Base-by-base conservation (phyloP, 2,329 filamentous ascomycete species). In the Didymella pomorum region DNA sequence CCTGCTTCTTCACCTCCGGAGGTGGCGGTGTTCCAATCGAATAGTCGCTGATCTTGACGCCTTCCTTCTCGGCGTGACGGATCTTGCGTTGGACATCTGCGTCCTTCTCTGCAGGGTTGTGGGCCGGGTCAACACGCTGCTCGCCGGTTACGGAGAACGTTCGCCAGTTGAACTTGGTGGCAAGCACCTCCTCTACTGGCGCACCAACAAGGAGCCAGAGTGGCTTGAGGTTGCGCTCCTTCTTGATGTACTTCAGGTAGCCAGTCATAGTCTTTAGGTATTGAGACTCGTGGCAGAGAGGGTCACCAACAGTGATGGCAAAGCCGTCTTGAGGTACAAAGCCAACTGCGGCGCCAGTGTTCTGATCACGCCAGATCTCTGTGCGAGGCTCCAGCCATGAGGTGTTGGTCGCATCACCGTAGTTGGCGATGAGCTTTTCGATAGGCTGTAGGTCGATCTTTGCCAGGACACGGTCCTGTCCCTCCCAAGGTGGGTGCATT, bases 381-480 rank as follows among this genome's bases (percentile, higher is more conserved):
- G 93, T 97, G 7, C 92, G 88, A 7, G 93, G 90, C 74, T 97
- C 93, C 8, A 95, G 85, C 92, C 93, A 97, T 0, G 92, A 95
- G 0, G 93, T 97, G 71, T 96, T 96, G 47, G 92, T 93, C 2
- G 93, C 92, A 76, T 97, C 93, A 62, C 93, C 93, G 68, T 97
- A 97, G 77, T 97, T 97, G 72, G 92, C 92, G 75, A 97, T 93
- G 41, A 97, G 87, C 73, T 96, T 90, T 74, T 93, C 91, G 5
- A 97, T 75, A 0, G 91, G 84, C 50, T 93, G 93, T 52, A 90
- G 81, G 48, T 88, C 82, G 8, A 82, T 79, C 50, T 79, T 74
- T 12, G 81, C 81, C 2, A 76, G 50, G 45, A 74, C 77, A 49
- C 80, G 76, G 77, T 84, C 71, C 80, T 82, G 56, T 78, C 82